phyloP scores from a whole-genome alignment of 345 rosid species.

The Camelina hispida region DNA sequence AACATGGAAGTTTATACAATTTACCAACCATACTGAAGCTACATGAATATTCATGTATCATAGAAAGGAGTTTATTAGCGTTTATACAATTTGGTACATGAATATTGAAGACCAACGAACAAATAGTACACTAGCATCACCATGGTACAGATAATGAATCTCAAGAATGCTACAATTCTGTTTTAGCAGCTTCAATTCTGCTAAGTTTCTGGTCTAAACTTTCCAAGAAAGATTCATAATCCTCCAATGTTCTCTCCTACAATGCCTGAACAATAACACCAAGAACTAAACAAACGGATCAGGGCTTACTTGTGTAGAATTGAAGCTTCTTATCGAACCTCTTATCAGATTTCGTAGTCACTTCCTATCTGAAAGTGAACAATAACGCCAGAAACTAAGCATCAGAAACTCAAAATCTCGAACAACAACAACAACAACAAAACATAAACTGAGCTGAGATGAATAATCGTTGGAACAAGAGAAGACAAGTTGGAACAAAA shows the following conservation, averaged over 20 bases:
- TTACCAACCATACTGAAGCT: too few relatives aligned
- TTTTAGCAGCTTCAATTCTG: too few relatives aligned
- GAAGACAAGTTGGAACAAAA: too few relatives aligned
- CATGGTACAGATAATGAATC: conserved; percentile 76
- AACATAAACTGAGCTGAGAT: neutral
- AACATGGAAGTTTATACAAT: too few relatives aligned
- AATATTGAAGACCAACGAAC: conserved; percentile 68
- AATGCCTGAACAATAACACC: neutral
- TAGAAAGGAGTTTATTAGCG: too few relatives aligned
- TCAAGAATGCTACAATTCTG: conserved; percentile 56
- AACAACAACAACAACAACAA: neutral
- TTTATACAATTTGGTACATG: too few relatives aligned
- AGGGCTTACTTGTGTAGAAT: conserved; percentile 60
- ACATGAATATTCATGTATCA: too few relatives aligned
- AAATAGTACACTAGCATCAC: conserved; percentile 79
- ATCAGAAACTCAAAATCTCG: conserved; percentile 8
- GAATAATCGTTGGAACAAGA: conserved; percentile 16
- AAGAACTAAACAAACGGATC: neutral
- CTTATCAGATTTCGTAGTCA: conserved; percentile 51
- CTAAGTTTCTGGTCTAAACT: too few relatives aligned
- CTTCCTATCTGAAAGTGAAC: conserved; percentile 35
- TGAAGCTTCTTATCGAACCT: conserved; percentile 64
- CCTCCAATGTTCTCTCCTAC: neutral
- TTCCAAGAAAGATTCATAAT: too few relatives aligned
- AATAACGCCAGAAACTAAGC: neutral